Conservation (phyloP, 306 rosid species). For the Arachis stenosperma region DNA sequence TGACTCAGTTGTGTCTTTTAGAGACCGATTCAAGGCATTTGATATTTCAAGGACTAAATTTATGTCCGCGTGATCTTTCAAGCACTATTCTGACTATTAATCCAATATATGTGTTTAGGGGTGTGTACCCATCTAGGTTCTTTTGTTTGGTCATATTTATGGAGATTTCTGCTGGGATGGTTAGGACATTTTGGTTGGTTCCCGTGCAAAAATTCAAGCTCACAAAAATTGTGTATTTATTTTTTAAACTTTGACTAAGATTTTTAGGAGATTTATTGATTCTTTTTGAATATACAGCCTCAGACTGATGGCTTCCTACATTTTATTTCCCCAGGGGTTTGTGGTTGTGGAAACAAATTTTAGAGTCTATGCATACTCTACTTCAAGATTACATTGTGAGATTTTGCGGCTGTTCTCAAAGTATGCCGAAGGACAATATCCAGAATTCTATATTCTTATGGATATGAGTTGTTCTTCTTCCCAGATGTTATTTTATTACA, state of each 20-base stretch:
- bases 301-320: neutral
- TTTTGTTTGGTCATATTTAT: conserved; percentile 27
- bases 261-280: conserved; percentile 19
- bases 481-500: conserved; percentile 1
- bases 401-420: conserved; percentile 86
- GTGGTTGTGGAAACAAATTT: conserved; percentile 96
- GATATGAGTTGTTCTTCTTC: neutral
- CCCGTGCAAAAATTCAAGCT: conserved; percentile 14
- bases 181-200: neutral
- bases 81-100: no score
- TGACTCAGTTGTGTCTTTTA: no score
- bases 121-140: neutral
- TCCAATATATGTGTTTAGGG: no score
- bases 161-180: conserved; percentile 18
- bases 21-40: no score
- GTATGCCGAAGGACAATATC: conserved; percentile 48
- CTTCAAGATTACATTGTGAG: conserved; percentile 91
- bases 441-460: conserved; percentile 24
- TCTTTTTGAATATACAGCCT: conserved; percentile 22
- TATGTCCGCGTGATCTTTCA: no score
- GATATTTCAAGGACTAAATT: no score
- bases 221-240: conserved; percentile 15
- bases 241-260: conserved; percentile 15
- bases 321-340: conserved; percentile 63
- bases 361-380: conserved; percentile 86